Percentiles rank a stretch among this genome's conserved stretches.
These are phyloP conservation scores for Enterospora canceri DNA, from an alignment of 371 early-diverging fungal genomes.

Conservation along the genomic window DNA sequence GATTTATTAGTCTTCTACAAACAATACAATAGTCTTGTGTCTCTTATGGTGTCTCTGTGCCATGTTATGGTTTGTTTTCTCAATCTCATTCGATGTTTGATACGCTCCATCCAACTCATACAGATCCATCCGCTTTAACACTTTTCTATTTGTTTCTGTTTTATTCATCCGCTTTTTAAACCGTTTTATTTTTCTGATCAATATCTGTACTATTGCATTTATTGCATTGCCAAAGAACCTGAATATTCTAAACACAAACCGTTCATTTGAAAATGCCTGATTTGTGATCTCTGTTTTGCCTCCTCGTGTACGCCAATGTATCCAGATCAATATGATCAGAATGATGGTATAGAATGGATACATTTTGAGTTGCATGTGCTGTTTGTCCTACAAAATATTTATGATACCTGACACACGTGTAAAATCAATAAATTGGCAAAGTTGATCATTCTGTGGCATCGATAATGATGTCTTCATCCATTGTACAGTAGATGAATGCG, in stretches of 20 bases:
- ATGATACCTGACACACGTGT: not conserved
- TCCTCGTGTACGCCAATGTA: not conserved
- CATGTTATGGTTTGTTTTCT: too few relatives aligned
- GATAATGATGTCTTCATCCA: not conserved
- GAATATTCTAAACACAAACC: not conserved
- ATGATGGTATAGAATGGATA: not conserved
- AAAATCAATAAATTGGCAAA: slow-evolving; percentile 3
- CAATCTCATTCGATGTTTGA: too few relatives aligned
- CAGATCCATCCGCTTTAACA: not conserved
- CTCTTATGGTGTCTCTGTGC: too few relatives aligned
- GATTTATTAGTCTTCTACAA: too few relatives aligned
- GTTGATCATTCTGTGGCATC: not conserved
- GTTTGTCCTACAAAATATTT: not conserved
- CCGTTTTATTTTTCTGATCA: not conserved
- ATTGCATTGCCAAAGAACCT: not conserved
- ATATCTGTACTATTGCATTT: not conserved
- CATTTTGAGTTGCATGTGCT: not conserved
- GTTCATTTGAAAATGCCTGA: not conserved
- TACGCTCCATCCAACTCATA: not conserved
- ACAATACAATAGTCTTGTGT: too few relatives aligned
- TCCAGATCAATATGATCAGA: not conserved
- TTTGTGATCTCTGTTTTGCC: not conserved
- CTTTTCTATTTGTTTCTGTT: not conserved
- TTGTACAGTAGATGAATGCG: not conserved
- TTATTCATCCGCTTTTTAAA: not conserved